Percentiles rank a stretch among this genome's conserved stretches.
phyloP scores from a whole-genome alignment of 805 yeast genomes.

The Maudiozyma saulgeensis region DNA sequence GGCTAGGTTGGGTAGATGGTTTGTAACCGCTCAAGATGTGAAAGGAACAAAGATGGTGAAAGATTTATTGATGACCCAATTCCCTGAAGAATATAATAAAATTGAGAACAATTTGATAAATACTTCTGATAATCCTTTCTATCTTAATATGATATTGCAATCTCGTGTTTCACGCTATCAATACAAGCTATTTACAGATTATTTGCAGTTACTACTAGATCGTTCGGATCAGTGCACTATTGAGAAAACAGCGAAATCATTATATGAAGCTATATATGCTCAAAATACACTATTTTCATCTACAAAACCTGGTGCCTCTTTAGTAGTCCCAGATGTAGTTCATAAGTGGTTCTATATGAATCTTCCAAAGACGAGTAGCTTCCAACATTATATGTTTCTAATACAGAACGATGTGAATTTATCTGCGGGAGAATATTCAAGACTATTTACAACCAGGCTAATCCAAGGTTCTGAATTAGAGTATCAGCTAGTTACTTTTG shows the following conservation, averaged over 20 bases:
- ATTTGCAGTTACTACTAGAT: neutral
- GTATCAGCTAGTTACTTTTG: constrained; percentile 20
- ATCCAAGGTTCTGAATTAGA: constrained; percentile 25
- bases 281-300: constrained; percentile 15
- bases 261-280: constrained; percentile 14
- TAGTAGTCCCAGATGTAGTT: constrained; percentile 14
- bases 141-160: neutral
- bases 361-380: constrained; percentile 10
- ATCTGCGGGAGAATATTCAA: constrained; percentile 9
- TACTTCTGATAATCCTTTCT: neutral
- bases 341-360: constrained; percentile 24
- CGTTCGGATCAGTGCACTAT: too few species aligned
- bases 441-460: constrained; percentile 10
- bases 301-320: constrained; percentile 4
- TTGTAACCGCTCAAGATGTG: too few species aligned
- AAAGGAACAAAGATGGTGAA: neutral
- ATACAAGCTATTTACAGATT: neutral
- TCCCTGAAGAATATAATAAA: neutral
- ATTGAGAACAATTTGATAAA: neutral
- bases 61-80: neutral
- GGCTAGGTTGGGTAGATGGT: too few species aligned
- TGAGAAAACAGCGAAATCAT: neutral
- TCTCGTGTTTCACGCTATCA: neutral
- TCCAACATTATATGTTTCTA: constrained; percentile 19
- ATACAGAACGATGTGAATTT: constrained; percentile 18